Evolutionary conservation across 805 yeast species (phyloP).

Genomic region (Monosporozyma yasuniensis): DNA sequence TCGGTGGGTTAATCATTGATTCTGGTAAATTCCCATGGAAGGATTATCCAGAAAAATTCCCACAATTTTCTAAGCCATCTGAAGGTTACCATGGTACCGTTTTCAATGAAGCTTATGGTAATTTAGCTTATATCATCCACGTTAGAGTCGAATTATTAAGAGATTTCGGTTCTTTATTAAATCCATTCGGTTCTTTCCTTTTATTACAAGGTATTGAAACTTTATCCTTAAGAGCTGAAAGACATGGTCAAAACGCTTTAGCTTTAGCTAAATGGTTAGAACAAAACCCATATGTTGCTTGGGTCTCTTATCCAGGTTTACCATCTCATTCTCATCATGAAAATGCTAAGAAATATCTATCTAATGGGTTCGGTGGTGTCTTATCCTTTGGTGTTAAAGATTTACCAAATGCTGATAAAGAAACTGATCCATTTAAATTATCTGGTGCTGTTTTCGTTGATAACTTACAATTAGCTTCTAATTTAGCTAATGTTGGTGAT

Average conservation of each 20-base stretch:
- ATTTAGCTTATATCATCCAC: constrained; percentile 68
- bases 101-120: constrained; percentile 73
- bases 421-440: constrained; percentile 53
- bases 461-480: constrained; percentile 72
- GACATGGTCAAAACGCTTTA: constrained; percentile 79
- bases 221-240: constrained; percentile 83
- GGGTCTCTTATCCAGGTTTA: constrained; percentile 93
- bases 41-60: constrained; percentile 76
- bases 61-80: constrained; percentile 84
- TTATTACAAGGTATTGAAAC: constrained; percentile 91
- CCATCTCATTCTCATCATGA: constrained; percentile 69
- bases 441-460: constrained; percentile 83
- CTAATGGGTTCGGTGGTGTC: constrained; percentile 77
- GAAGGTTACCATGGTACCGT: constrained; percentile 90
- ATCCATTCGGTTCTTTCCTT: constrained; percentile 83
- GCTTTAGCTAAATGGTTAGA: constrained; percentile 73
- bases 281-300: constrained; percentile 59
- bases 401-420: constrained; percentile 37
- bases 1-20: constrained; percentile 86
- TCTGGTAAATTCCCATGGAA: constrained; percentile 91
- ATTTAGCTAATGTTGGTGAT: constrained; percentile 96
- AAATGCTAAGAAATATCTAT: constrained; percentile 73
- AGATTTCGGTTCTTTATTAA: constrained; percentile 84
- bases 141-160: constrained; percentile 78
- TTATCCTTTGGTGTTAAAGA: constrained; percentile 83